phyloP scores from a whole-genome alignment of 306 rosid species.

The Quercus variabilis region DNA sequence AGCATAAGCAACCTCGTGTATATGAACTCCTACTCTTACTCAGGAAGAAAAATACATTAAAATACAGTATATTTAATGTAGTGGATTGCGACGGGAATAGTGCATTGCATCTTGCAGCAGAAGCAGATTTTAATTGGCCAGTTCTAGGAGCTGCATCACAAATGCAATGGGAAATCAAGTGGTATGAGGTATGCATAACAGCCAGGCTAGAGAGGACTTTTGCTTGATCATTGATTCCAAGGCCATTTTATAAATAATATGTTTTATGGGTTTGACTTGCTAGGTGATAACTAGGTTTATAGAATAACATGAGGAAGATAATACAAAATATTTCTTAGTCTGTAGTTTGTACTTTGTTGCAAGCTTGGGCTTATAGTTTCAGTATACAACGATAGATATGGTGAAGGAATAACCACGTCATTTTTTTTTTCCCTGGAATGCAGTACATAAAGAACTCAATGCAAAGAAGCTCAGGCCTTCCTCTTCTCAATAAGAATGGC shows the following conservation, averaged over 20 bases:
- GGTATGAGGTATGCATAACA: conserved; percentile 31
- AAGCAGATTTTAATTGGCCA: conserved; percentile 7
- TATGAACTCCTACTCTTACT: background rate
- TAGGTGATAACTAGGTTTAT: too few relatives aligned
- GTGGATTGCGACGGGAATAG: conserved; percentile 10
- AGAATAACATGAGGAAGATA: too few relatives aligned
- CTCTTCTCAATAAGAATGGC: background rate
- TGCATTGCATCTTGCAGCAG: conserved; percentile 27
- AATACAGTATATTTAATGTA: conserved; percentile 7
- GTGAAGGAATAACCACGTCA: background rate
- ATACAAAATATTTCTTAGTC: too few relatives aligned
- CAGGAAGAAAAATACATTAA: background rate
- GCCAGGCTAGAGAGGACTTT: fast-evolving
- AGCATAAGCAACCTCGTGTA: too few relatives aligned
- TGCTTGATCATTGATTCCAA: background rate
- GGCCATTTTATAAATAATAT: too few relatives aligned
- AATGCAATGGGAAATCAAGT: conserved; percentile 17
- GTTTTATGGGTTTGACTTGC: too few relatives aligned
- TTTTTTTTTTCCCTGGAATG: background rate
- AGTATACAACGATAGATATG: background rate
- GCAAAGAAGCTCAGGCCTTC: background rate
- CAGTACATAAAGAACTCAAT: background rate
- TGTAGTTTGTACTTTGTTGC: background rate
- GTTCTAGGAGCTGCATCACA: conserved; percentile 33
- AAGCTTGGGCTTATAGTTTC: too few relatives aligned